These are phyloP conservation scores for Phytophthora idaei DNA, from an alignment of 352 stramenopile species.

Conservation along the genomic window DNA sequence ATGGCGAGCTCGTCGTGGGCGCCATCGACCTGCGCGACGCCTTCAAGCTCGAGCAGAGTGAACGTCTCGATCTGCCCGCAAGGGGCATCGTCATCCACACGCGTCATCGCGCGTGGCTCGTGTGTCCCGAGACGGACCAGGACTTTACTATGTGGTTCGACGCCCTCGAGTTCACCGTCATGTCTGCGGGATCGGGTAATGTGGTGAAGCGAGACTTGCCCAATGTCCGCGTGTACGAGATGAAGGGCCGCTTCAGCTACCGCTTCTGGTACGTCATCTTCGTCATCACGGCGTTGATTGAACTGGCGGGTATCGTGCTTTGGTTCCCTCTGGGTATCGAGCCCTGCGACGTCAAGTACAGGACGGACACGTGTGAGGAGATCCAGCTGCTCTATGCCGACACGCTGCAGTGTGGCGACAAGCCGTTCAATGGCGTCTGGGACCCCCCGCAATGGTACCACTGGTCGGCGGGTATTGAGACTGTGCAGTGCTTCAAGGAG, in stretches of 20 bases:
- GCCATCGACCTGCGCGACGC: constrained; percentile 77
- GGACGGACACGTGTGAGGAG: constrained; percentile 49
- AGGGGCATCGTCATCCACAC: constrained; percentile 79
- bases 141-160: constrained; percentile 88
- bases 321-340: constrained; percentile 55
- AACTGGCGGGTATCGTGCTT: constrained; percentile 51
- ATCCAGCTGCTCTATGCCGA: constrained; percentile 62
- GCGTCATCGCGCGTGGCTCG: constrained; percentile 70
- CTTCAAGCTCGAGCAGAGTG: constrained; percentile 82
- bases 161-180: constrained; percentile 76
- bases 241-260: constrained; percentile 77
- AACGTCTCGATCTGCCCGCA: constrained; percentile 70
- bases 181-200: constrained; percentile 70
- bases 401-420: constrained; percentile 49
- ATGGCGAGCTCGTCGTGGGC: constrained; percentile 74
- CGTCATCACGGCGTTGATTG: constrained; percentile 65
- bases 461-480: constrained; percentile 60
- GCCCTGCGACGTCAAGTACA: constrained; percentile 69
- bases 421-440: constrained; percentile 80
- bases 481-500: constrained; percentile 69
- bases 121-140: constrained; percentile 82
- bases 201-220: constrained; percentile 81
- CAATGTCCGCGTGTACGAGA: constrained; percentile 78
- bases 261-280: constrained; percentile 79
- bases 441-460: constrained; percentile 73